A percentile compares a stretch with the other conserved stretches of the same genome.
These are phyloP conservation scores for Solanum hybrid DNA, from an alignment of 305 asterid species.

Conservation along the genomic window DNA sequence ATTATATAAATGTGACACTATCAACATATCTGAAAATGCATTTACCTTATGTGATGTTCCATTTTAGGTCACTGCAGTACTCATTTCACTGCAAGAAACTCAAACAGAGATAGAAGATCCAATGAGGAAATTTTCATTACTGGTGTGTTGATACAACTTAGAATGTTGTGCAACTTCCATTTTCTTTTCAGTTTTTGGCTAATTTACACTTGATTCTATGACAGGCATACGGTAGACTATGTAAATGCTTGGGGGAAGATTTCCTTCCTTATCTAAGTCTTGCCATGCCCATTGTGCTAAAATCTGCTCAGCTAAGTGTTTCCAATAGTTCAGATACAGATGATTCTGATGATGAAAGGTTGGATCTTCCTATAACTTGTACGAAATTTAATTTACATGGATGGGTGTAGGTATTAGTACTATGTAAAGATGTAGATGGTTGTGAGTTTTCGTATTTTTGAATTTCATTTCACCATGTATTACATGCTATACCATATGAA, in stretches of 20 bases:
- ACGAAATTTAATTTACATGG: background rate
- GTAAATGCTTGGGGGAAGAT: constrained; percentile 1
- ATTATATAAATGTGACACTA: background rate
- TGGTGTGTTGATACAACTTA: background rate
- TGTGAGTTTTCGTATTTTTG: background rate
- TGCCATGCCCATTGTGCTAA: background rate
- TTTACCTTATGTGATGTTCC: background rate
- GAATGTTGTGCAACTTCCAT: background rate
- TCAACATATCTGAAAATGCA: background rate
- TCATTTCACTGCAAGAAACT: constrained; percentile 3
- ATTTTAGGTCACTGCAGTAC: background rate
- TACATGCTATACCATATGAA: background rate
- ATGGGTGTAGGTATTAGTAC: background rate
- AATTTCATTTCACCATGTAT: background rate
- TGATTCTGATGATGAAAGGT: constrained; percentile 9
- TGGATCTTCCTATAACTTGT: background rate
- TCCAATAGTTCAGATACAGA: background rate
- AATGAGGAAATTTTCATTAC: background rate
- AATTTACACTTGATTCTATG: background rate
- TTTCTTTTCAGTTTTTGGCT: background rate
- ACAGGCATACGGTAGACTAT: constrained; percentile 5
- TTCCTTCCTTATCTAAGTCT: constrained; percentile 9
- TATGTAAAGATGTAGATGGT: background rate
- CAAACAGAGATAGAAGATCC: background rate
- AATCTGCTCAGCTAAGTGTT: constrained; percentile 3